phyloP scores from a whole-genome alignment of 306 rosid genomes.

The Dryas drummondii region DNA sequence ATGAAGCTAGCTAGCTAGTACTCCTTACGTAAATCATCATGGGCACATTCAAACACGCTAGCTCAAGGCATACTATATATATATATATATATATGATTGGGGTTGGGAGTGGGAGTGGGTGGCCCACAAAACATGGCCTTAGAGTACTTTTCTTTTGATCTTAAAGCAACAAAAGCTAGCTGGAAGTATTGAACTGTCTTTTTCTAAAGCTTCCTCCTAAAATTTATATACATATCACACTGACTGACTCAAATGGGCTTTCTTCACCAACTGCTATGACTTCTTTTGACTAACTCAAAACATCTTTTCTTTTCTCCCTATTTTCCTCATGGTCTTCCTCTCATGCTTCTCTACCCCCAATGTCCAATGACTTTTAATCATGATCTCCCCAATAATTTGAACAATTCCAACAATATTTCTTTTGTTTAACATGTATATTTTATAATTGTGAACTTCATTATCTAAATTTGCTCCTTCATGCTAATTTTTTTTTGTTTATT shows the following conservation, averaged over 20 bases:
- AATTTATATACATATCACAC: slow-evolving; percentile 18
- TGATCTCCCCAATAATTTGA: not conserved
- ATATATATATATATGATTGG: slow-evolving; percentile 1
- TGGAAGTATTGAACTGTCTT: slow-evolving; percentile 56
- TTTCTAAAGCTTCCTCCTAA: slow-evolving; percentile 51
- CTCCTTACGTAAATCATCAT: not conserved
- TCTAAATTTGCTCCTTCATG: no score
- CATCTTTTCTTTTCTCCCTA: slow-evolving; percentile 41
- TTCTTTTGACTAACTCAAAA: slow-evolving; percentile 82
- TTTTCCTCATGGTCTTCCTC: slow-evolving; percentile 40
- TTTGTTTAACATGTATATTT: not conserved
- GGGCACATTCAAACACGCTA: slow-evolving; percentile 22
- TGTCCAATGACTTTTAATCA: slow-evolving; percentile 42
- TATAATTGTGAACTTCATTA: not conserved
- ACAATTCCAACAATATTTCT: not conserved
- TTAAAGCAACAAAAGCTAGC: slow-evolving; percentile 79
- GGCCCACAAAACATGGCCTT: slow-evolving; percentile 51
- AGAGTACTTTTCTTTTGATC: slow-evolving; percentile 60
- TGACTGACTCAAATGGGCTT: slow-evolving; percentile 46
- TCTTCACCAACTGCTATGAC: slow-evolving; percentile 58
- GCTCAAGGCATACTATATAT: slow-evolving; percentile 2
- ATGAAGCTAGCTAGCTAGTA: not conserved
- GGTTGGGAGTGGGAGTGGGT: slow-evolving; percentile 23
- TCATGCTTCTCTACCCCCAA: slow-evolving; percentile 41
- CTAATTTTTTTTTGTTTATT: no score